Conservation (phyloP, 371 early-diverging fungal species). For the Lichtheimia ramosa region DNA sequence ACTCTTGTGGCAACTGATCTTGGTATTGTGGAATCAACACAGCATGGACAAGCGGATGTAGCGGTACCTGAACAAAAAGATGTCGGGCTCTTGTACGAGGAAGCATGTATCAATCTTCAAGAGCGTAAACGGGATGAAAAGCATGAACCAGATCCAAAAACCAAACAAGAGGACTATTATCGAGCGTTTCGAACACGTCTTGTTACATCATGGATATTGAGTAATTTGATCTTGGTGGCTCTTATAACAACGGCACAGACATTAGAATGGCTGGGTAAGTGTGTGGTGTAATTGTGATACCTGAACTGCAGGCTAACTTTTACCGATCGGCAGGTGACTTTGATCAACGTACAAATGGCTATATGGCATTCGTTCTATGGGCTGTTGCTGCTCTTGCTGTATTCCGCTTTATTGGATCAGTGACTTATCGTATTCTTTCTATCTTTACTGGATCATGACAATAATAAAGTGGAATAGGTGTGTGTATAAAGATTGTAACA, state of each 20-base stretch:
- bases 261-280: conserved; percentile 26
- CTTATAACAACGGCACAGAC: conserved; percentile 41
- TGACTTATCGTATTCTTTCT: conserved; percentile 61
- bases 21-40: conserved; percentile 45
- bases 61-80: conserved; percentile 66
- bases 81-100: conserved; percentile 68
- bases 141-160: conserved; percentile 68
- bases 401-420: conserved; percentile 75
- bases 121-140: conserved; percentile 25
- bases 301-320: no score
- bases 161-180: conserved; percentile 86
- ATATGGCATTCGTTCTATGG: conserved; percentile 83
- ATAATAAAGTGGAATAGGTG: neutral
- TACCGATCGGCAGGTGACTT: conserved; percentile 16
- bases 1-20: conserved; percentile 42
- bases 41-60: conserved; percentile 50
- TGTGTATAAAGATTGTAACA: no score
- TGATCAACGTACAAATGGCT: conserved; percentile 53
- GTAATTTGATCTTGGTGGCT: conserved; percentile 74
- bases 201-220: conserved; percentile 83
- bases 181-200: conserved; percentile 81
- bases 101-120: conserved; percentile 54
- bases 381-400: conserved; percentile 73
- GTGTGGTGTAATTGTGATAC: no score
- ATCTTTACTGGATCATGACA: conserved; percentile 37